Evolutionary conservation across 257 asterid species (phyloP).

Genomic region (Echites panduratus): DNA sequence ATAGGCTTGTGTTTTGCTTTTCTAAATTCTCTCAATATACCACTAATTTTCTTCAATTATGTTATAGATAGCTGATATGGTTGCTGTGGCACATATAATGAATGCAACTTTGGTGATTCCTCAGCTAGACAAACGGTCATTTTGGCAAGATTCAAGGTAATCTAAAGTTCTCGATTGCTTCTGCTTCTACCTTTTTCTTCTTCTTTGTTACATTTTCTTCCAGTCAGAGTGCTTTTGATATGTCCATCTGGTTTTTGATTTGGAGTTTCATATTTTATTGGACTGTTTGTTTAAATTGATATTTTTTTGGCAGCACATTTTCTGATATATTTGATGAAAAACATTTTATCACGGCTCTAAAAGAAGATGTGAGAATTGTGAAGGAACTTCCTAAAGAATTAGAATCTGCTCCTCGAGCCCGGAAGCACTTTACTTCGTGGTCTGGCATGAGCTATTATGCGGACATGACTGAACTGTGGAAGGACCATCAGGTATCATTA

Average conservation of each 20-base stretch:
- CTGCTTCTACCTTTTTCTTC: neutral
- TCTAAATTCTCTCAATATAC: neutral
- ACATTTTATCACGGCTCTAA: constrained; percentile 61
- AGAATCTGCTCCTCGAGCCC: constrained; percentile 71
- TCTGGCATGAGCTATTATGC: constrained; percentile 71
- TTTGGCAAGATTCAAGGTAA: constrained; percentile 97
- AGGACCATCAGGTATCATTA: constrained; percentile 59
- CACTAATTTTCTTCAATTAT: neutral
- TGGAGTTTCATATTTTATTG: neutral
- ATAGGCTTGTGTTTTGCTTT: neutral
- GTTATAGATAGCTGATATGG: constrained; percentile 94
- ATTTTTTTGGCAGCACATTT: constrained; percentile 61
- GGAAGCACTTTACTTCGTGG: constrained; percentile 95
- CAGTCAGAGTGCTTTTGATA: neutral
- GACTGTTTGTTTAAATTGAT: neutral
- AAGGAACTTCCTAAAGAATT: constrained; percentile 80
- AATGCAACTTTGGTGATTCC: constrained; percentile 94
- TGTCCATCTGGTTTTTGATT: neutral
- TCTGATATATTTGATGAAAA: constrained; percentile 81
- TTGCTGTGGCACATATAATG: constrained; percentile 89
- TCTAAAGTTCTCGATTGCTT: constrained; percentile 12
- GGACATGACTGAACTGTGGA: constrained; percentile 72
- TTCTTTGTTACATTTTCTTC: neutral
- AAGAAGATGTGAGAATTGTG: constrained; percentile 66
- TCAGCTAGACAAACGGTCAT: constrained; percentile 82